Base-by-base conservation (phyloP, 805 yeast genomes). In the Saccharomycopsis oosterbeekiorum region DNA sequence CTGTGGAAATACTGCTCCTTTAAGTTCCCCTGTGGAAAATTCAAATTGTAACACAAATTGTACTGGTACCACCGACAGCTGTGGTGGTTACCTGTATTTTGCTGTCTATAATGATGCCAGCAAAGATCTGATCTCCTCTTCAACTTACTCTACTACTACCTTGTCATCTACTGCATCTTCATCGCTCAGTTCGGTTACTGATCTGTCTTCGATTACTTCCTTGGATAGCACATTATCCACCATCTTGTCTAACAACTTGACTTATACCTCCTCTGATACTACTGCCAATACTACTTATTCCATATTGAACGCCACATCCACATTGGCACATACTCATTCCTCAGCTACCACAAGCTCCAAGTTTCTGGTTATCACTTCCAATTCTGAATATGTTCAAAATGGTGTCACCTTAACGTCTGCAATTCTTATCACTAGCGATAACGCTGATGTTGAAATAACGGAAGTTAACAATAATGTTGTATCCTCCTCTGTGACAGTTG, bases 31-130 rank as follows among this genome's bases (percentile, higher is more conserved):
- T n/a, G 60, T 66, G 21, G 37, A 65, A 1, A 60, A 63, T 17
- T 64, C 63, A 9, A 60, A 66, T 56, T 77, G 81, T 68, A 67
- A 67, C 60, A 66, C 67, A 6, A 58, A 39, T 2, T 77, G 81
- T 68, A 59, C 66, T 54, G 80, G 78, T 9, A 75, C 67, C 60
- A 75, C 73, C 10, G 4, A 29, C 1, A 69, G 58, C 26, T 77
- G 81, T 65, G 81, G 81, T 26, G 80, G 81, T 19, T 11, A 62
- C 2, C 59, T 59, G 47, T 71, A 70, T 6, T 77, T 68, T 68
- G 66, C 62, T 12, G 56, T 64, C 14, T 64, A 59, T 41, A 70
- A 65, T 29, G 47, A 43, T 12, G 15, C 14, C n/a, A 56, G 53
- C 19, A n/a, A 37, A 36, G 15, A 54, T 6, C 17, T 56, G 14